phyloP scores from a whole-genome alignment of 371 early-diverging fungal species.

The Haplosporangium sp. region DNA sequence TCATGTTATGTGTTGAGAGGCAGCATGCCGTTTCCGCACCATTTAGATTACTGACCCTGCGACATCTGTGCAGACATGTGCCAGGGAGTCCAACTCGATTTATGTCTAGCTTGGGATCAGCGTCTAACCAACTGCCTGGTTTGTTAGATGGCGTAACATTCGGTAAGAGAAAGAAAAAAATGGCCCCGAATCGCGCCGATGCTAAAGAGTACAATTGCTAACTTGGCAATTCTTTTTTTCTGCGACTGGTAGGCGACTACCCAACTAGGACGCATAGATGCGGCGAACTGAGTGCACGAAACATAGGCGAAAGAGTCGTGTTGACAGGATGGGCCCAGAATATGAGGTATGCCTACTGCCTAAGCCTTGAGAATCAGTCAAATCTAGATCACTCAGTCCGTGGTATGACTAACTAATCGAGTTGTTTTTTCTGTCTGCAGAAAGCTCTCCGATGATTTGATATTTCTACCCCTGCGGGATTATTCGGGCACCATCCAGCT shows the following conservation, averaged over 20 bases:
- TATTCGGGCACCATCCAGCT: conserved; percentile 74
- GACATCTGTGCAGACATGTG: too few relatives aligned
- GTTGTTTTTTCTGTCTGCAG: conserved; percentile 36
- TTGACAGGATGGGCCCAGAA: conserved; percentile 84
- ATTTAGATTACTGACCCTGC: too few relatives aligned
- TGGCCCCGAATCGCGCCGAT: background rate
- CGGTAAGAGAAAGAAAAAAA: conserved; percentile 11
- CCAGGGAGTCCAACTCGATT: too few relatives aligned
- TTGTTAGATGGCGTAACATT: conserved; percentile 43
- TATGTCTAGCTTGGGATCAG: background rate
- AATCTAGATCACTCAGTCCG: too few relatives aligned
- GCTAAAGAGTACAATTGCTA: background rate
- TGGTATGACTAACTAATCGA: background rate
- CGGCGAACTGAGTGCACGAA: conserved; percentile 64
- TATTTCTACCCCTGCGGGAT: conserved; percentile 80
- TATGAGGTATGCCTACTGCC: conserved; percentile 60
- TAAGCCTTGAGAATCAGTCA: too few relatives aligned
- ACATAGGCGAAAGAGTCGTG: conserved; percentile 71
- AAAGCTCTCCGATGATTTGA: conserved; percentile 68
- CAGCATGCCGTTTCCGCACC: too few relatives aligned
- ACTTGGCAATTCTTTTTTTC: background rate
- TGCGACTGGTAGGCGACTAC: conserved; percentile 44
- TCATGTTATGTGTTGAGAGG: too few relatives aligned
- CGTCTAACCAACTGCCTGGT: conserved; percentile 11
- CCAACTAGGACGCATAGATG: conserved; percentile 78